Conservation (phyloP, 352 stramenopile species). For the Phytophthora tentaculata region DNA sequence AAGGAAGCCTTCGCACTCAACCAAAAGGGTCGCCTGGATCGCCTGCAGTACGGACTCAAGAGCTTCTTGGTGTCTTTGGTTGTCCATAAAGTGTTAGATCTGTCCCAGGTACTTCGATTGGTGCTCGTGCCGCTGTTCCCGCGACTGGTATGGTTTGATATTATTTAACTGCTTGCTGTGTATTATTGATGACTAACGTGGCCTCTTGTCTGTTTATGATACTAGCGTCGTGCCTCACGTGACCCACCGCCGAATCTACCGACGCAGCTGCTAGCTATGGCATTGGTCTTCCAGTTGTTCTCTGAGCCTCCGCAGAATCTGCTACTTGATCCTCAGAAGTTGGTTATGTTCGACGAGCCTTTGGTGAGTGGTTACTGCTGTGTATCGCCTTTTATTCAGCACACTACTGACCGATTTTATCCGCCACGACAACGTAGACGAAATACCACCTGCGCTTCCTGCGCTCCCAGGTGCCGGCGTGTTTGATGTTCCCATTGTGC, state of each 20-base stretch:
- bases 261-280: conserved; percentile 84
- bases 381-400: conserved; percentile 4
- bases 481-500: conserved; percentile 84
- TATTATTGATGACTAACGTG: conserved; percentile 3
- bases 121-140: conserved; percentile 86
- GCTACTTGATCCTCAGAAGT: conserved; percentile 75
- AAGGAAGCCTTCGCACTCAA: conserved; percentile 86
- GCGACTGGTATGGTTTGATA: conserved; percentile 50
- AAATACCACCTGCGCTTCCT: conserved; percentile 88
- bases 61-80: conserved; percentile 83
- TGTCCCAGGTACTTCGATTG: conserved; percentile 83
- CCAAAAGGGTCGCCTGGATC: conserved; percentile 83
- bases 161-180: conserved; percentile 2
- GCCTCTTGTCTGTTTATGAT: conserved; percentile 11
- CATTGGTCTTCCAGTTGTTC: conserved; percentile 85
- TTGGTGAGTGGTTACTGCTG: conserved; percentile 56
- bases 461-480: conserved; percentile 78
- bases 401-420: conserved; percentile 23
- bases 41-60: conserved; percentile 87
- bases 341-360: conserved; percentile 89
- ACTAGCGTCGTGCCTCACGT: conserved; percentile 65
- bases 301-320: conserved; percentile 85
- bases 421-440: conserved; percentile 47
- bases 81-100: conserved; percentile 87
- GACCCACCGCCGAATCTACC: conserved; percentile 80